Base-by-base conservation (phyloP, 1,139 yeast species). In the Nakaseomyces sp. region DNA sequence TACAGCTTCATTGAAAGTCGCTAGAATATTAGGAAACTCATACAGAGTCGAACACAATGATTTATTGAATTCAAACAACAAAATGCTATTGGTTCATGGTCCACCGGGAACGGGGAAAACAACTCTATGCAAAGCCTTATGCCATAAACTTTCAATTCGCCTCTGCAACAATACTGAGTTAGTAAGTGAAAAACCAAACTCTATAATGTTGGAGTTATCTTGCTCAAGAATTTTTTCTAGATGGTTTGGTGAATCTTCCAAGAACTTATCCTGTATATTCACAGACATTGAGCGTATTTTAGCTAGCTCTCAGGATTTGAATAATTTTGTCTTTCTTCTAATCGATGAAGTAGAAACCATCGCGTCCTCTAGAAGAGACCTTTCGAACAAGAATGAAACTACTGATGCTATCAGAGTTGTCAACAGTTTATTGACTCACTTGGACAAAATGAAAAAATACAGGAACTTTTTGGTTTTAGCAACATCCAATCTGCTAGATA, bases 61-160 rank as follows among this genome's bases (percentile, higher is more conserved):
- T 16, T 25, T 43, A 8, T 5, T 40, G 8, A 44, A 33, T 19
- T 36, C 16, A 33, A 57, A 51, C 39, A 64, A 61, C 43, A 63
- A 61, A 40, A 40, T 67, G 15, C 45, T 66, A 5, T 44, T 69
- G 18, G 50, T 68, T 1, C 64, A 67, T 43, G 78, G 77, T 0
- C 74, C 76, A 6, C 76, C 78, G 1, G 78, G 78, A 2, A 71
- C 76, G 10, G 77, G 79, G 5, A 74, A 74, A 53, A 71, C 77
- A 0, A 68, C 76, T 1, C 50, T 73, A 31, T 73, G 76, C 26
- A 70, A 64, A 45, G 69, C 76, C 0, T 35, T 67, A 6, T 58
- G 68, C 31, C 70, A 67, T 39, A 65, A 65, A 48, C 40, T 66
- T 10, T 17, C 41, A 8, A 39, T 39, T n/a, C 33, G 41, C 13